Evolutionary conservation across 371 early-diverging fungal genomes (phyloP).

Genomic region (Syncephalis fuscata): DNA sequence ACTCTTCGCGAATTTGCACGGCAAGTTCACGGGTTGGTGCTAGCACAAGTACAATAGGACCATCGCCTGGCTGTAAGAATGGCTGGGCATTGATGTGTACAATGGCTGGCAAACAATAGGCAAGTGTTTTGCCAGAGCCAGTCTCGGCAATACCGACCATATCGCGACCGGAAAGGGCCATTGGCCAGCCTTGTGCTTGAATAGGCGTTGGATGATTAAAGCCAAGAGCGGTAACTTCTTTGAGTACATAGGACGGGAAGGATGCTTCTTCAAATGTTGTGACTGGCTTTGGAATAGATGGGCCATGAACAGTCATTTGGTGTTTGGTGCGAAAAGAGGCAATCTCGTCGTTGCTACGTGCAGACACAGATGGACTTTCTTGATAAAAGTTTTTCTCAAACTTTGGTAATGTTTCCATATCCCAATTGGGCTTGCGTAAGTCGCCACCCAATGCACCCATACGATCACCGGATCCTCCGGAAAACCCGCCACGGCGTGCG

Average conservation of each 20-base stretch:
- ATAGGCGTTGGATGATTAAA: conserved; percentile 92
- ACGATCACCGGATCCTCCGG: conserved; percentile 27
- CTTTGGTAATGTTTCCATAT: conserved; percentile 35
- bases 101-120: conserved; percentile 93
- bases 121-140: conserved; percentile 98
- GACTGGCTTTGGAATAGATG: conserved; percentile 61
- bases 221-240: conserved; percentile 67
- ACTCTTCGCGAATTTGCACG: conserved; percentile 88
- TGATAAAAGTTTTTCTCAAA: conserved; percentile 94
- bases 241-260: conserved; percentile 72
- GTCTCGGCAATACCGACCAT: conserved; percentile 98
- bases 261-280: conserved; percentile 66
- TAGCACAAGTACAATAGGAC: conserved; percentile 87
- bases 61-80: conserved; percentile 86
- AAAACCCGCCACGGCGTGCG: conserved; percentile 15
- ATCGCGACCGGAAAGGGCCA: conserved; percentile 96
- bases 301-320: conserved; percentile 57
- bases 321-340: conserved; percentile 40
- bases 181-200: conserved; percentile 99
- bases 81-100: conserved; percentile 98
- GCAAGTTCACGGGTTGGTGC: conserved; percentile 93
- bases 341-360: conserved; percentile 34
- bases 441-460: conserved; percentile 38
- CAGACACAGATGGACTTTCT: conserved; percentile 44
- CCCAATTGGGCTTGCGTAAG: conserved; percentile 52